A percentile compares a stretch with the other conserved stretches of the same genome.
Conservation (phyloP, 2,329 filamentous ascomycete genomes). For the Diaporthe humulicola region DNA sequence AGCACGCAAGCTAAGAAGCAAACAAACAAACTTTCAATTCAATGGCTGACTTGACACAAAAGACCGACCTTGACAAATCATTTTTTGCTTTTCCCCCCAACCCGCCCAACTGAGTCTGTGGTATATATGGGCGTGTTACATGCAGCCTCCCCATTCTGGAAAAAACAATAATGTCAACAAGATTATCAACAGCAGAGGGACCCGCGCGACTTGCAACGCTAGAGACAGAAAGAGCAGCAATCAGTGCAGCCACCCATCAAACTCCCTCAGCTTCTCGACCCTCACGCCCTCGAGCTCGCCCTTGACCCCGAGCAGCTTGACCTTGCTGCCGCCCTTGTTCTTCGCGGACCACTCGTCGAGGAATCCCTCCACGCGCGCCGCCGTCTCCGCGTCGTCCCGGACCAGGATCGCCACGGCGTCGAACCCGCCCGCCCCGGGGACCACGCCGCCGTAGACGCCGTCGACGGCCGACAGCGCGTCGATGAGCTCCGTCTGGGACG, state of each 20-base stretch:
- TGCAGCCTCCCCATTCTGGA: not conserved
- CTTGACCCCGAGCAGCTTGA: conserved; percentile 77
- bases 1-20: not conserved
- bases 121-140: conserved; percentile 10
- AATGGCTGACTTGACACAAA: not conserved
- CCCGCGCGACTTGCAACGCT: not conserved
- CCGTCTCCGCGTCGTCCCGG: conserved; percentile 76
- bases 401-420: conserved; percentile 90
- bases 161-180: not conserved
- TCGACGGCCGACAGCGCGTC: conserved; percentile 79
- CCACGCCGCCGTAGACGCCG: conserved; percentile 91
- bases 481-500: conserved; percentile 85
- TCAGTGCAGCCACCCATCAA: conserved; percentile 58
- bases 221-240: conserved; percentile 16
- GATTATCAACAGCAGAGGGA: not conserved
- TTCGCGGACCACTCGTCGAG: conserved; percentile 73
- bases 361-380: conserved; percentile 70
- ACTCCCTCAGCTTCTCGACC: conserved; percentile 58
- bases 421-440: conserved; percentile 93
- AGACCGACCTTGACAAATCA: no score
- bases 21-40: not conserved
- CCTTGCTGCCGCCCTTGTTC: conserved; percentile 70
- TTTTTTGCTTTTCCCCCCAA: not conserved
- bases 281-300: conserved; percentile 79
- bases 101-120: not conserved